Evolutionary conservation across 768 basidiomycete species (phyloP).

Genomic region (Tremella mesenterica): DNA sequence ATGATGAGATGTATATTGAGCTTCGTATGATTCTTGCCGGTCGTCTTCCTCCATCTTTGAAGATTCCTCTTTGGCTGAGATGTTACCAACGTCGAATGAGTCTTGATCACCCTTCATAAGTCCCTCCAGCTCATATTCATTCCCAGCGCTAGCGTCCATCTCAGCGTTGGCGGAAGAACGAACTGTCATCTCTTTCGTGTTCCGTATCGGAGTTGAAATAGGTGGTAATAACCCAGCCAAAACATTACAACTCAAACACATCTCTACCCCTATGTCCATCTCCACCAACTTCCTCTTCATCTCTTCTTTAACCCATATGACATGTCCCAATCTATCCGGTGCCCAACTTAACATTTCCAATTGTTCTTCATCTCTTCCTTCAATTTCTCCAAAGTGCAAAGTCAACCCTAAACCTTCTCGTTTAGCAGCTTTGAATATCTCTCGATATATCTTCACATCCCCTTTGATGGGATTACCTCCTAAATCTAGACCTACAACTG

Average conservation of each 20-base stretch:
- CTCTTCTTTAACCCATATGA: constrained; percentile 9
- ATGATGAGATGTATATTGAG: constrained; percentile 8
- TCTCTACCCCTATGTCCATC: constrained; percentile 9
- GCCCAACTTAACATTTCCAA: constrained; percentile 7
- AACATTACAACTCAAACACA: constrained; percentile 19
- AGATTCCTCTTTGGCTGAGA: not conserved
- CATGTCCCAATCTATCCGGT: constrained; percentile 15
- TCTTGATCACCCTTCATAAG: not conserved
- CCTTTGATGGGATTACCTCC: constrained; percentile 9
- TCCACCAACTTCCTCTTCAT: constrained; percentile 6
- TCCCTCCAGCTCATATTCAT: too few relatives aligned
- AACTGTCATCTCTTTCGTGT: too few relatives aligned
- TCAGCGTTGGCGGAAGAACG: too few relatives aligned
- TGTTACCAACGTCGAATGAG: too few relatives aligned
- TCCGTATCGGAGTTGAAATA: too few relatives aligned
- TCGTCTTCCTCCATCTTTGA: not conserved
- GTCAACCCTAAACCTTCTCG: not conserved
- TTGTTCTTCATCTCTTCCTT: constrained; percentile 2
- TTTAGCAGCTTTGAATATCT: constrained; percentile 7
- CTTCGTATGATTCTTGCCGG: too few relatives aligned
- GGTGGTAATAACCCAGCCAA: constrained; percentile 18
- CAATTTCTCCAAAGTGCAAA: constrained; percentile 17
- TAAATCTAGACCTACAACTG: constrained; percentile 17
- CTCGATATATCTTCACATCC: not conserved
- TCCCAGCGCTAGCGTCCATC: too few relatives aligned